Evolutionary conservation across 345 rosid species (phyloP), one percentile per base, ranked within the genome.

Genomic region (Sonneratia alba): DNA sequence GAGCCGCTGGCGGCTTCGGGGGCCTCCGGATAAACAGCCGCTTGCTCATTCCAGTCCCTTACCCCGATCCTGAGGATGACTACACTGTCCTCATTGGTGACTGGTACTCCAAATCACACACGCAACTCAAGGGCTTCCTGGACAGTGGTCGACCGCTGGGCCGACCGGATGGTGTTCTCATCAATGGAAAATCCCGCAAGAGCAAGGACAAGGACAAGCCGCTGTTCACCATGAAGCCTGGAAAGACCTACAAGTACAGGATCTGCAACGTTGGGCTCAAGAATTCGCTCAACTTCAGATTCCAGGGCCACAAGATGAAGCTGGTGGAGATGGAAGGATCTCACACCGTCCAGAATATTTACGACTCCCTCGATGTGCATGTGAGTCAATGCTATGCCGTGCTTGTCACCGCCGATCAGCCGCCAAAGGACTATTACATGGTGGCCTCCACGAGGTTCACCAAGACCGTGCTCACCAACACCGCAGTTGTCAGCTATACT

Each of bases 241-340:
- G 73, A 36, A 79, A 76, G 79, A 79, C 79, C 5, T 79, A 79
- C 77, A 79, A 76, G 75, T 79, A 76, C 49, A 34, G 82, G 24
- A 53, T 79, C 37, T 79, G 82, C 73, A 79, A 79, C 53, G 71
- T 72, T 0, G 79, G 79, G 61, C 37, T 76, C 63, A 79, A 79
- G 79, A 67, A 67, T n/a, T 63, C 79, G 0, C 77, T 79, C 70
- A 79, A 79, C 43, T 79, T 79, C 71, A 66, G 82, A 70, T 70
- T 79, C 72, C 82, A 79, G 36, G 73, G 70, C 63, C 82, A 79
- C 65, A 36, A 37, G 1, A 49, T 79, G 82, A 79, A 73, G 75
- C 77, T 79, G 6, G 77, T 76, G 13, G 82, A 79, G 72, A 75
- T 75, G 79, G 81, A 75, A 48, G 82, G 82, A 11, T 79, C 82